A percentile compares a stretch with the other conserved stretches of the same genome.
These are phyloP conservation scores for Stephania japonica DNA, from an alignment of 164 flowering plant species.

Conservation along the genomic window DNA sequence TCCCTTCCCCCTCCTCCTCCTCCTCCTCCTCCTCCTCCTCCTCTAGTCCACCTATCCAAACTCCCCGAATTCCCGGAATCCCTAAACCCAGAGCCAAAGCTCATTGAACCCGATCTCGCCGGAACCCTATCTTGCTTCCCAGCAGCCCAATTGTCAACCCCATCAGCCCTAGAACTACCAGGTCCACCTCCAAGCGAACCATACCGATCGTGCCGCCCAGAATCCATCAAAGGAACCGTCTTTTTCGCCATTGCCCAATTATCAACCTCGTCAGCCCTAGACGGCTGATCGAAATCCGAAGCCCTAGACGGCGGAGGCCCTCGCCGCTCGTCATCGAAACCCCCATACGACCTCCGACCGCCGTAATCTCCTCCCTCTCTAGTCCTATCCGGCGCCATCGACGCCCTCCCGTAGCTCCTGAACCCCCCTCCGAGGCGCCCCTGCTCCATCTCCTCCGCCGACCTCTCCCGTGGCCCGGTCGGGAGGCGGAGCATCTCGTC, in stretches of 20 bases:
- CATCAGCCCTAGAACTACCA: constrained; percentile 65
- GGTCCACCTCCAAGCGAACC: constrained; percentile 50
- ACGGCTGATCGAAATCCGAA: constrained; percentile 67
- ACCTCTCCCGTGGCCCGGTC: constrained; percentile 65
- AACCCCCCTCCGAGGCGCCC: constrained; percentile 71
- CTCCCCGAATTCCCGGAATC: constrained; percentile 22
- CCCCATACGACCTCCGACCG: constrained; percentile 46
- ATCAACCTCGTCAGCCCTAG: constrained; percentile 85
- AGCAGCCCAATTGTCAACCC: constrained; percentile 64
- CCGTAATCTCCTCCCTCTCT: constrained; percentile 40
- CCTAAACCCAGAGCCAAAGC: constrained; percentile 29
- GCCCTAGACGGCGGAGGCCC: constrained; percentile 42
- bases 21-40: constrained; percentile 20
- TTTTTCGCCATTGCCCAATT: constrained; percentile 65
- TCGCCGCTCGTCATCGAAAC: constrained; percentile 68
- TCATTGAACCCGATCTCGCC: constrained; percentile 19
- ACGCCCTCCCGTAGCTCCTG: constrained; percentile 38
- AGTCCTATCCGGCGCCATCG: constrained; percentile 29
- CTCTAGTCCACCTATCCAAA: constrained; percentile 45
- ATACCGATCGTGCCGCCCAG: constrained; percentile 37
- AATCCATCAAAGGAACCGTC: constrained; percentile 31
- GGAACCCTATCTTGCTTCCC: constrained; percentile 42
- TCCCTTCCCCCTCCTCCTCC: constrained; percentile 17
- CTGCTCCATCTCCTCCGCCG: constrained; percentile 52
- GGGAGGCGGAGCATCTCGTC: constrained; percentile 67